Conservation (phyloP, 2,329 filamentous ascomycete species). For the Phyllosticta citriasiana region DNA sequence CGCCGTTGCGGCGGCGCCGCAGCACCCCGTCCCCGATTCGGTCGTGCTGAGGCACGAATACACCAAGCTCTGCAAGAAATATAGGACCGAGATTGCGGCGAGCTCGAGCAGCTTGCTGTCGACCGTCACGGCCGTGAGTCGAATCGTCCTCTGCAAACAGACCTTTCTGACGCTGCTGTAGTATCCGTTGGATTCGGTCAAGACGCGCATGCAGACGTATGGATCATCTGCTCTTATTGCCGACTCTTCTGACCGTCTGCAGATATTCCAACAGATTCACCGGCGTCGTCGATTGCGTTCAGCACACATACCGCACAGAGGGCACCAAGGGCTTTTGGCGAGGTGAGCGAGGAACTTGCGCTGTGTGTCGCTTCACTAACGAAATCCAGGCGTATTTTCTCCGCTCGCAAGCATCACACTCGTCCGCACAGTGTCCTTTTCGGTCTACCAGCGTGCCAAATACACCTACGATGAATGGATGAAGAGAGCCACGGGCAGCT, state of each 20-base stretch:
- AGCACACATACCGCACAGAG: conserved; percentile 56
- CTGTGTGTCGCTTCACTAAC: conserved; percentile 10
- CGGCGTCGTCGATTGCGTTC: conserved; percentile 64
- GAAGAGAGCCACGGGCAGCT: conserved; percentile 52
- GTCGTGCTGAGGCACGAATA: conserved; percentile 5
- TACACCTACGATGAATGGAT: conserved; percentile 63
- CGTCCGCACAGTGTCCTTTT: conserved; percentile 69
- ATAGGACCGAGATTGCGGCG: conserved; percentile 72
- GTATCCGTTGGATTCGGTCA: conserved; percentile 81
- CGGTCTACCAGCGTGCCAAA: conserved; percentile 69
- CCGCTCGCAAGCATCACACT: conserved; percentile 72
- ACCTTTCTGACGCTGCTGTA: conserved; percentile 15
- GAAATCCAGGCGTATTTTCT: conserved; percentile 55
- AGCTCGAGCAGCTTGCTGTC: conserved; percentile 68
- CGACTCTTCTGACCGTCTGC: neutral
- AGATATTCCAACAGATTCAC: conserved; percentile 53
- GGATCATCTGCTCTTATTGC: conserved; percentile 11
- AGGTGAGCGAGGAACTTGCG: conserved; percentile 33
- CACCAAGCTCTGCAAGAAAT: conserved; percentile 57
- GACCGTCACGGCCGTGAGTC: conserved; percentile 57
- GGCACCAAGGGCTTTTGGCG: conserved; percentile 42
- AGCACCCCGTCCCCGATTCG: conserved; percentile 2
- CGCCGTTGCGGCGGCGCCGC: conserved; percentile 15
- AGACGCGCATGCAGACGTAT: conserved; percentile 75
- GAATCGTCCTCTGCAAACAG: neutral